phyloP scores from a whole-genome alignment of 352 stramenopile species.

The Globisporangium orthogonon region DNA sequence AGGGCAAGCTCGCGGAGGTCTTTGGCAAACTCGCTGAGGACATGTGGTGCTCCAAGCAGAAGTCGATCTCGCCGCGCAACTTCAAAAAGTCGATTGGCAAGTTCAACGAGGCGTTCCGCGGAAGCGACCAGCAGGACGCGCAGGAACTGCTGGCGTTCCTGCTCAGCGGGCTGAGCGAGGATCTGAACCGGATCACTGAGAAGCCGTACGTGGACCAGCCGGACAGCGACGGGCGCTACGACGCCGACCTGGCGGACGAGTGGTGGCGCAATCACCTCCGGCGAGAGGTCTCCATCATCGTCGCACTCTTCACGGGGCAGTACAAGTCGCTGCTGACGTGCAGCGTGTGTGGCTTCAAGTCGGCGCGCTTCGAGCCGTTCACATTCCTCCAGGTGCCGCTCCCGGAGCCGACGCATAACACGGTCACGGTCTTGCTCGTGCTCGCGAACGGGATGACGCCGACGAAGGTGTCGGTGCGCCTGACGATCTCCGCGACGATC shows the following conservation, averaged over 20 bases:
- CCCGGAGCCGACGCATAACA: conserved; percentile 82
- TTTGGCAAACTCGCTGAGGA: conserved; percentile 95
- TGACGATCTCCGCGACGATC: conserved; percentile 78
- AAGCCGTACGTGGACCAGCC: conserved; percentile 98
- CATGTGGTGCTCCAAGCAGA: conserved; percentile 94
- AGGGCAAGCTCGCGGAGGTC: conserved; percentile 91
- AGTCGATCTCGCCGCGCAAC: conserved; percentile 84
- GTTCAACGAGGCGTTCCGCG: conserved; percentile 95
- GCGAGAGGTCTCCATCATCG: conserved; percentile 97
- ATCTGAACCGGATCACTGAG: conserved; percentile 96
- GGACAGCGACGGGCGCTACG: conserved; percentile 95
- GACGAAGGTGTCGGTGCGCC: conserved; percentile 73
- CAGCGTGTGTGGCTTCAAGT: conserved; percentile 93
- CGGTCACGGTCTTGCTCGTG: conserved; percentile 76
- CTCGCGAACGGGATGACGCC: conserved; percentile 64
- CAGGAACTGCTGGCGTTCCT: conserved; percentile 96
- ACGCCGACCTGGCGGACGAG: conserved; percentile 97
- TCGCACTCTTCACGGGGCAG: conserved; percentile 99
- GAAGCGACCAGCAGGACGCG: conserved; percentile 96
- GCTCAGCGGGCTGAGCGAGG: conserved; percentile 96
- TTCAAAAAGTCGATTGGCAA: conserved; percentile 95
- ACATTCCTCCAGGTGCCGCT: conserved; percentile 86
- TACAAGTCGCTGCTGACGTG: conserved; percentile 98
- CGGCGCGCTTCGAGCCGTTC: conserved; percentile 91
- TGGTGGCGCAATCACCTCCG: conserved; percentile 99